phyloP scores from a whole-genome alignment of 768 basidiomycete genomes.

The Cantharellus anzutake region DNA sequence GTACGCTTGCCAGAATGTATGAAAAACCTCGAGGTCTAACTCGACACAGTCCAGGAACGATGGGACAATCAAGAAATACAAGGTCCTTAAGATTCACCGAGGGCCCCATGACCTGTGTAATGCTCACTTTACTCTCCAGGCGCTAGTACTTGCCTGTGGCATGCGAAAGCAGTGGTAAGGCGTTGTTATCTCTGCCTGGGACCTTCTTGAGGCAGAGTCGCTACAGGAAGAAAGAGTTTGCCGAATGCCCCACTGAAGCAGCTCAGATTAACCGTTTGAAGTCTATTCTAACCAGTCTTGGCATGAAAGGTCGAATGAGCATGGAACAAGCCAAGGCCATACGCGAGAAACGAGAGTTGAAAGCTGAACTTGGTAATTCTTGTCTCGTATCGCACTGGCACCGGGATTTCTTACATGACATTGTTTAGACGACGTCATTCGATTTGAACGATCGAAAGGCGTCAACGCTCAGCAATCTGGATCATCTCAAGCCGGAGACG shows the following conservation, averaged over 20 bases:
- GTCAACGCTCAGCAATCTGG: neutral
- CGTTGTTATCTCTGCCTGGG: neutral
- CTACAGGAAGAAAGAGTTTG: constrained; percentile 33
- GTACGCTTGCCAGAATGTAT: no score
- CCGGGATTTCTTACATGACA: neutral
- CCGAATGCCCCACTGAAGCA: constrained; percentile 32
- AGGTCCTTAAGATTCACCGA: constrained; percentile 24
- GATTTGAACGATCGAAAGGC: constrained; percentile 27
- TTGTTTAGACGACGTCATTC: constrained; percentile 48
- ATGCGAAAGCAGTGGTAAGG: constrained; percentile 52
- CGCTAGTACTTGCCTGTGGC: constrained; percentile 54
- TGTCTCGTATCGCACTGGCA: neutral
- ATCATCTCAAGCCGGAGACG: neutral
- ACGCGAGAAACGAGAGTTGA: constrained; percentile 52
- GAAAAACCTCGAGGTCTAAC: no score
- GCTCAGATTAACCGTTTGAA: constrained; percentile 50
- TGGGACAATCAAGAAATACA: constrained; percentile 53
- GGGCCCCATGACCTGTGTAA: constrained; percentile 1
- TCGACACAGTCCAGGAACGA: constrained; percentile 32
- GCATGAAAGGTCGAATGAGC: constrained; percentile 63
- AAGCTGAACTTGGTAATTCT: constrained; percentile 52
- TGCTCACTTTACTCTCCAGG: constrained; percentile 21
- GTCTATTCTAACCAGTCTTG: constrained; percentile 45
- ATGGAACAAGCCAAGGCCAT: constrained; percentile 67
- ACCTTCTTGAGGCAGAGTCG: neutral